Evolutionary conservation across 1,284 basidiomycete genomes (phyloP), one percentile per base, ranked within the genome.

Genomic region (Ceratobasidium theobromae): DNA sequence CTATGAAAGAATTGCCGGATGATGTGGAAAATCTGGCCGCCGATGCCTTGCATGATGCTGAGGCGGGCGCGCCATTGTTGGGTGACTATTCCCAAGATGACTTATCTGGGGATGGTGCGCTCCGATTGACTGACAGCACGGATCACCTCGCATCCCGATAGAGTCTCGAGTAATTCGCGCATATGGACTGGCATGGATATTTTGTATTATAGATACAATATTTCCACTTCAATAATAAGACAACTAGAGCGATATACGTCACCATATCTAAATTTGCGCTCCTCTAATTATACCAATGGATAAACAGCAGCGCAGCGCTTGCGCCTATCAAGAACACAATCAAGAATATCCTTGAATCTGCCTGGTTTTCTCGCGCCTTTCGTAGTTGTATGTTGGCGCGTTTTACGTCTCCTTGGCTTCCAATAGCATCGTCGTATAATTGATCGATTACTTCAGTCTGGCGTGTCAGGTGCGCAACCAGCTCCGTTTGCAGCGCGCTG

Each of bases 361-460:
- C 86, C 60, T 88, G 90, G 60, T 91, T 81, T 74, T 91, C 81
- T 73, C 84, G 85, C 30, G 94, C 93, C 77, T 93, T 90, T 72
- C 83, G 84, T 58, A 97, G 80, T 76, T 97, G 91, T 52, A 83
- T 80, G 72, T 96, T 96, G 21, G 93, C 93, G 74, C 88, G 89
- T 71, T 91, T 88, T 46, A 96, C 88, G 57, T 87, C 89, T 8
- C 85, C 86, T 6, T 89, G 89, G 9, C 91, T 90, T 1, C 86
- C 84, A 66, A 95, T 87, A 1, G 91, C 92, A 74, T 97, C 94
- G 70, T 95, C 91, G 73, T 91, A 91, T 65, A 97, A 78, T 75
- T 91, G 87, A 72, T 94, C 91, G 21, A 93, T 93, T 70, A 93
- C 76, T 77, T 94, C 93, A n/a, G 88, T 89, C 79, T 97, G 93